Evolutionary conservation across 2,329 filamentous ascomycete genomes (phyloP), one percentile per base, ranked within the genome.

Genomic region (Arthrocladium fulminans): DNA sequence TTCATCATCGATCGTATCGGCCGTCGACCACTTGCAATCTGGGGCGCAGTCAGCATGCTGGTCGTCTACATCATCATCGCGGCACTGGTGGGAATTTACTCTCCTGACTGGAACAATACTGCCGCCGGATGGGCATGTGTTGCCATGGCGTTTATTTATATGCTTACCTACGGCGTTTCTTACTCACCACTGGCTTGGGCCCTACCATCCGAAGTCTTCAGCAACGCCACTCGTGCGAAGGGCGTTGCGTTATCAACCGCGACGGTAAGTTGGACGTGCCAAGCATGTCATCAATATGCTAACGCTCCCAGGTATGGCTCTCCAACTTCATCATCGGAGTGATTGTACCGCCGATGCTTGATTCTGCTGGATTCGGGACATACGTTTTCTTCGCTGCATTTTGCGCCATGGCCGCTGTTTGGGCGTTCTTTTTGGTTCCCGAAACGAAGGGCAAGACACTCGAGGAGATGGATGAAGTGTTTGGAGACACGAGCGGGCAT

Each of bases 311-410:
- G n/a, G n/a, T 32, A 69, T 70, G 67, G 67, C 47, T 70, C 6
- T 40, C 40, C 29, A 49, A 49, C 12, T 45, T 40, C 20, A 42
- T 46, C 41, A 25, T 47, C 25, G 43, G 43, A 2, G 34, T 46
- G 1, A n/a, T 20, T 6, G 22, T 25, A 15, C 43, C 32, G 17
- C 43, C 32, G 5, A 37, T 46, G 43, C 29, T 46, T 3, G 19
- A 35, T 12, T 72, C 68, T n/a, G 73, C 70, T 0, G 70, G 70
- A 1, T 74, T 65, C 54, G 73, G 72, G 3, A 61, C 67, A 3
- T 81, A 81, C 56, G 65, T 79, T 39, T 81, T 83, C 66, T 83
- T 82, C 52, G 76, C 72, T 0, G 65, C 69, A 2, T 78, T 78
- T 52, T 75, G 72, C 51, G 57, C 74, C 1, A 60, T 78, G 3